Conservation (phyloP, 495 filamentous ascomycete species). For the Aspergillus nanangensis region DNA sequence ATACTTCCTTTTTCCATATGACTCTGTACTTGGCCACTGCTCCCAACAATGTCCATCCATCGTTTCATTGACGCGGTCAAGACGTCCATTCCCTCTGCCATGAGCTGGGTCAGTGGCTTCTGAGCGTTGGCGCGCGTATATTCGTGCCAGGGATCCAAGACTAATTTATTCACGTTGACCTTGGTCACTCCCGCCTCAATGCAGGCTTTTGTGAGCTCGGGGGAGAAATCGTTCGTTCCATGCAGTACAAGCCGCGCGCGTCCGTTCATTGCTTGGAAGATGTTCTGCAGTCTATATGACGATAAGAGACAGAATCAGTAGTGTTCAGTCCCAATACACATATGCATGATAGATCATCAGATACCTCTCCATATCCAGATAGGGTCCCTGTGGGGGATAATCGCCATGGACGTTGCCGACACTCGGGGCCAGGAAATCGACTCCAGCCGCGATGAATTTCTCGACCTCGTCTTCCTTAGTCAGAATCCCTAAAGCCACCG, state of each 20-base stretch:
- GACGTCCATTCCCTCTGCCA: conserved; percentile 57
- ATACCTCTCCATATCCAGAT: conserved; percentile 62
- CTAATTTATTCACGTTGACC: conserved; percentile 70
- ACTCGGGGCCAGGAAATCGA: conserved; percentile 69
- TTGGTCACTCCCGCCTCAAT: conserved; percentile 62
- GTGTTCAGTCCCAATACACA: too few relatives aligned
- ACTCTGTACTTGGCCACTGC: conserved; percentile 50
- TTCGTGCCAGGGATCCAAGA: conserved; percentile 56
- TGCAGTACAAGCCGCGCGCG: conserved; percentile 63
- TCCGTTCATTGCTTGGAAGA: conserved; percentile 28
- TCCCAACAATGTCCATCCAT: conserved; percentile 63
- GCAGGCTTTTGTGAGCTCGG: conserved; percentile 51
- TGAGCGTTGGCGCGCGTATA: conserved; percentile 54
- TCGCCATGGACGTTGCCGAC: conserved; percentile 79
- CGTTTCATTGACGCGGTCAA: conserved; percentile 61
- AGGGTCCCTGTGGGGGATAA: conserved; percentile 61
- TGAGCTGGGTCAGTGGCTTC: conserved; percentile 59
- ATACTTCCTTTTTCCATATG: not conserved
- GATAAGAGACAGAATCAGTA: too few relatives aligned
- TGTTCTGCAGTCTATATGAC: conserved; percentile 8
- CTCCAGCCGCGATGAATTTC: conserved; percentile 63
- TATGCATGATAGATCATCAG: too few relatives aligned
- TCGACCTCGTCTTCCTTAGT: conserved; percentile 65
- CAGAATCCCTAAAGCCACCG: too few relatives aligned
- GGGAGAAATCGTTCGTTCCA: conserved; percentile 63